Evolutionary conservation across 2,329 filamentous ascomycete genomes (phyloP), one percentile per base, ranked within the genome.

Genomic region (Penicillium hesseltinei): DNA sequence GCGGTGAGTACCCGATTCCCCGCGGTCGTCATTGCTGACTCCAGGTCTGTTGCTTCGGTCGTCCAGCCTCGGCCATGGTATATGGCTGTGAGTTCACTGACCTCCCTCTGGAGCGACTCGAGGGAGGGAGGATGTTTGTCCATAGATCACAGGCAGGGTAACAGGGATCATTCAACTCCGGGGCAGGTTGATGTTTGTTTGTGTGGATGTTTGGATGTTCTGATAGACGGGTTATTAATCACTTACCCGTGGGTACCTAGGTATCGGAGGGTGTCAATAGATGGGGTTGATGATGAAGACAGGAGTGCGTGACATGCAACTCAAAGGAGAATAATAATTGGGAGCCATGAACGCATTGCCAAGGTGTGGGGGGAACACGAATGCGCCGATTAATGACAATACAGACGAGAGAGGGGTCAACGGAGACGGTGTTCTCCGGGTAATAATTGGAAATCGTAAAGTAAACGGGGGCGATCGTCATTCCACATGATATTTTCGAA

Each of bases 31-130:
- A 57, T 43, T 19, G 55, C 44, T 0, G 15, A n/a, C 31, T 57
- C 51, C 15, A 57, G 27, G 15, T 38, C 44, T 43, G 43, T 45
- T 11, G 51, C 44, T 44, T 31, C 44, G 11, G 13, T 45, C 11
- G 38, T 49, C 55, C 44, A 49, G 10, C 25, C 25, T 31, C 55
- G 55, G 44, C n/a, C 45, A 48, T 45, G 31, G 13, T 57, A 57
- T 38, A n/a, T 27, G 7, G 44, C 7, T 21, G 15, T 40, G 27
- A 57, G 39, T 11, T 45, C 45, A 43, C 17, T 44, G 11, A 54
- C 51, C 23, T 40, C 45, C 31, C 39, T 54, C 25, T 48, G 51
- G 40, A 54, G 51, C 13, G 38, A 45, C 36, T 54, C 44, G 31
- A 49, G 38, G 21, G 55, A 49, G 51, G 33, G 25, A 31, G 44